Base-by-base conservation (phyloP, 345 rosid genomes). In the Trapa incisa region DNA sequence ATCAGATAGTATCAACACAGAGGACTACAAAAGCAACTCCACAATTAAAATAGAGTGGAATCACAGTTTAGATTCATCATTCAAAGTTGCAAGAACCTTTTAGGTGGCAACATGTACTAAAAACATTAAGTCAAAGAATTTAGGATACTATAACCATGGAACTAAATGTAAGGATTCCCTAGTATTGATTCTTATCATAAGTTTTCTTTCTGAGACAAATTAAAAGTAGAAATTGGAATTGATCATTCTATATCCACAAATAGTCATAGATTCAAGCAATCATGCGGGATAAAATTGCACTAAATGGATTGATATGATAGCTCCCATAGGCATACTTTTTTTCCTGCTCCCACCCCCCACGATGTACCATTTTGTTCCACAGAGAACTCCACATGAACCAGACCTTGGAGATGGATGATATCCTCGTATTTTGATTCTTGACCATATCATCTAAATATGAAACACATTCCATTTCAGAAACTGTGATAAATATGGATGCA, bases 311-410 rank as follows among this genome's bases (percentile, higher is more conserved):
- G 47, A 68, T 36, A 36, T 56, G 68, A 74, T 72, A 37, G 74
- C 71, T 73, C 65, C 68, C 16, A 47, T 9, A 62, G 63, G 73
- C 89, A 65, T 91, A 94, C 96, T 71, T 77, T 91, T 91, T 78
- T 94, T 94, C 79, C 91, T 81, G 88, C 86, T 91, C 80, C 99
- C 99, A 61, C 99, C 99, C 67, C 99, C 99, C 12, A 86, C 84
- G 74, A 94, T 94, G 76, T 87, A 89, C 99, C 99, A 94, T 75
- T 84, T 91, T 57, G 92, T 85, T 76, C 99, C 96, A 67, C 86
- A 89, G 37, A 94, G 74, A 75, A 94, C 84, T 64, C 96, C 99
- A 74, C 96, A 89, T 74, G 89, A 82, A 75, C 97, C 96, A 45
- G 96, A 85, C 78, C 99, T 85, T 12, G 96, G 93, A 2, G 96